Evolutionary conservation across 31 red algal genomes (phyloP), one percentile per base, ranked within the genome.

Genomic region (Odonthalia washingtoniensis): DNA sequence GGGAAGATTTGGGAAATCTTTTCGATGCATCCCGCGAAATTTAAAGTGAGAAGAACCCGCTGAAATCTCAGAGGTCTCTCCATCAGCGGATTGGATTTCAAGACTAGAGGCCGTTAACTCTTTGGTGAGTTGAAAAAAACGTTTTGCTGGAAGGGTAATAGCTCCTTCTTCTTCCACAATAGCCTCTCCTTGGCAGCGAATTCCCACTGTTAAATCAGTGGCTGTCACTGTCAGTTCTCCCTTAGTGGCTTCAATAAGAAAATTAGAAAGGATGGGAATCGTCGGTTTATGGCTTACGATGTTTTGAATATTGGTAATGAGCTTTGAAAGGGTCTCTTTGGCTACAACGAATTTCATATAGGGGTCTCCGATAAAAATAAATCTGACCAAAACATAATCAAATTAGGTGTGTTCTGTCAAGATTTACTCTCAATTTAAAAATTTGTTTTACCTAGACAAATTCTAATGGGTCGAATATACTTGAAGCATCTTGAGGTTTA

Each of bases 121-220:
- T 33, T 35, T 30, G 30, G 33, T 35, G 33, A 67, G 27, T 33
- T 35, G 27, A 67, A 35, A 67, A 33, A 67, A 67, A 35, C 64
- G 64, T 35, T 67, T 67, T 33, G 33, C 64, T 67, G 64, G 64
- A 33, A 67, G 33, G 30, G 64, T 67, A 67, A 35, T 67, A 67
- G 64, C 27, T 33, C 64, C 64, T 67, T 67, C 64, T 67, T 67
- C 33, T 33, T 30, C 27, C 27, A 67, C 64, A 33, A 33, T 35
- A 67, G 64, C 64, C 27, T 35, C 33, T 35, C 27, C 64, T 33
- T 30, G 27, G 30, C 64, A 30, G 27, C 27, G 30, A 30, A 67
- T 35, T 30, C 64, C 64, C 33, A 67, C 64, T 30, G 27, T 35
- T 67, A 67, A 67, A 67, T 67, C 64, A 67, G 64, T 67, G 64